phyloP scores from a whole-genome alignment of 257 asterid species.

The Penstemon newberryi region DNA sequence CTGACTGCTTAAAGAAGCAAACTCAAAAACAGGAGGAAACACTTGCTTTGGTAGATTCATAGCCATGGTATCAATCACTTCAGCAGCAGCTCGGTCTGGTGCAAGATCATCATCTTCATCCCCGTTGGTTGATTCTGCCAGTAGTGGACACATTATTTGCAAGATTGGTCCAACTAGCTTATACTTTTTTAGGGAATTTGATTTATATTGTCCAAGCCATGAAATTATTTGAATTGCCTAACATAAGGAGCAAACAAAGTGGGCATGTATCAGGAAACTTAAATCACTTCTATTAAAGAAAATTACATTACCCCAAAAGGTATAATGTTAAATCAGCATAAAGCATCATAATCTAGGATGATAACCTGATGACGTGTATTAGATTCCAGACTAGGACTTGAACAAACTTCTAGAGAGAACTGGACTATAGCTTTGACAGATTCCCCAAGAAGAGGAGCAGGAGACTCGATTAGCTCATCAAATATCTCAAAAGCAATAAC shows the following conservation, averaged over 20 bases:
- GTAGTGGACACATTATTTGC: constrained; percentile 94
- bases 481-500: constrained; percentile 95
- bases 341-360: constrained; percentile 15
- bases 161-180: constrained; percentile 90
- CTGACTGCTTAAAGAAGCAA: constrained; percentile 87
- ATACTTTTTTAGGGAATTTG: constrained; percentile 90
- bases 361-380: constrained; percentile 95
- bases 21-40: constrained; percentile 89
- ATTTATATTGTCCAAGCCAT: constrained; percentile 91
- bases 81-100: constrained; percentile 98
- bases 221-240: constrained; percentile 99
- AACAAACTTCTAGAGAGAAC: constrained; percentile 94
- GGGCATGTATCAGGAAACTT: constrained; percentile 22
- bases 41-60: constrained; percentile 80
- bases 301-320: constrained; percentile 3
- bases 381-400: constrained; percentile 74
- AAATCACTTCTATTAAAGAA: constrained; percentile 17
- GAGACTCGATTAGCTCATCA: constrained; percentile 98
- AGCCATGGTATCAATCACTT: constrained; percentile 98
- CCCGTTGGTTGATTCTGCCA: constrained; percentile 73
- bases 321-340: constrained; percentile 13
- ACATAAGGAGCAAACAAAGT: constrained; percentile 28
- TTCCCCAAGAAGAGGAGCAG: constrained; percentile 98
- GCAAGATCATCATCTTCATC: constrained; percentile 94
- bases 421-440: constrained; percentile 94